Conservation (phyloP, 192 early-diverging fungal species). For the Allomyces arbusculus region DNA sequence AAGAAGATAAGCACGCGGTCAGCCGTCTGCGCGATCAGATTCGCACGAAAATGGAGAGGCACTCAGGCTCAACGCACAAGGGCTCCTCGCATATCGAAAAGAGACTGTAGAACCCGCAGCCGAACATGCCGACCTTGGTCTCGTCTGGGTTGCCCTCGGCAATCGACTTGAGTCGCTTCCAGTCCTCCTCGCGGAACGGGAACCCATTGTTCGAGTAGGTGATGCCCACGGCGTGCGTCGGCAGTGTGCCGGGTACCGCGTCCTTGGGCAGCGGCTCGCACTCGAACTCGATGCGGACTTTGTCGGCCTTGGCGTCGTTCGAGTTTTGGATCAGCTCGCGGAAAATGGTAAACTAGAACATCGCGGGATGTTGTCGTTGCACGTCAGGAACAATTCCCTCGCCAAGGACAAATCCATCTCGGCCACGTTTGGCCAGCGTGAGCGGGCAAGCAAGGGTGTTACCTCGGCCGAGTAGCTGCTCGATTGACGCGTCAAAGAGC, state of each 20-base stretch:
- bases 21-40: not conserved
- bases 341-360: conserved; percentile 43
- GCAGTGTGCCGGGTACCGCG: conserved; percentile 2
- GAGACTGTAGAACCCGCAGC: conserved; percentile 49
- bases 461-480: conserved; percentile 51
- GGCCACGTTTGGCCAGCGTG: not conserved
- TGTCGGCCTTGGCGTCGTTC: conserved; percentile 52
- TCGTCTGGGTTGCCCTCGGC: conserved; percentile 84
- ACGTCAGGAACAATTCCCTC: too few relatives aligned
- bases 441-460: not conserved
- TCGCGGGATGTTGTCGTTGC: too few relatives aligned
- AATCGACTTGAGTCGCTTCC: conserved; percentile 59
- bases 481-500: not conserved
- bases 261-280: conserved; percentile 19
- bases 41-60: not conserved
- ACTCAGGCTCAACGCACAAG: conserved; percentile 27
- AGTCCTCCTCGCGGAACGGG: conserved; percentile 59
- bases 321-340: conserved; percentile 53
- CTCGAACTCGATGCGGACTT: conserved; percentile 35
- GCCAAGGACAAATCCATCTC: too few relatives aligned
- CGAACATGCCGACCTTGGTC: conserved; percentile 10
- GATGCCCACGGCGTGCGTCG: conserved; percentile 17
- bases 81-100: conserved; percentile 80
- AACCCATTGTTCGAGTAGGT: conserved; percentile 69
- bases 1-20: not conserved